Base-by-base conservation (phyloP, 768 basidiomycete species). In the Boletus rufocinnamomeus region DNA sequence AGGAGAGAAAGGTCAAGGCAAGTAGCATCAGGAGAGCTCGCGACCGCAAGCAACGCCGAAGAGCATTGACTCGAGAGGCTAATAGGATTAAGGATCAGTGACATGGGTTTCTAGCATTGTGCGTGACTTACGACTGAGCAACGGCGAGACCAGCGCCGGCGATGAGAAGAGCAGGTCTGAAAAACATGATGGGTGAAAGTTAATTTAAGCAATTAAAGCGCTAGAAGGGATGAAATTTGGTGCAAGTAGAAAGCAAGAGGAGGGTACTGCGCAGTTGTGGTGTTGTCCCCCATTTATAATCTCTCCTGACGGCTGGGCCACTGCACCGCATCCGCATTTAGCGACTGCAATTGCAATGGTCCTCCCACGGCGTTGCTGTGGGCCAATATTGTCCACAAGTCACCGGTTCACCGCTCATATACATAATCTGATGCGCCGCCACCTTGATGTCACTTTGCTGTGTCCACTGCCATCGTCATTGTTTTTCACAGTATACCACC, bases 91-190 rank as follows among this genome's bases (percentile, higher is more conserved):
- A 49, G 13, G 16, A 53, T 58, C 21, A 64, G 44, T 32, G 49
- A 3, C 21, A 27, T 38, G 17, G 5, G 44, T 11, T 54, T 17
- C 28, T 44, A 4, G 59, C 40, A 1, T 19, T 25, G 38, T 27
- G 58, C n/a, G 21, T 14, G 38, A 73, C 77, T 64, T 66, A 80
- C 80, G 76, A 75, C 66, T 80, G 79, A 45, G 82, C 82, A 57
- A 74, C 63, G 61, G 71, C 69, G 61, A 75, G 58, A 58, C 71
- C 74, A 60, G 74, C 72, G 60, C 70, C 72, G 49, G 69, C 69
- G 45, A 72, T 50, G 62, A 77, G 56, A 53, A 72, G 48, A 41
- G 60, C 56, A 45, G 64, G 50, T 43, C 40, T 63, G 54, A 66
- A 57, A 66, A 68, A 68, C 78, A 64, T 74, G 59, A 25, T 16